Evolutionary conservation across 2,329 filamentous ascomycete genomes (phyloP).

Genomic region (Camillea tinctor): DNA sequence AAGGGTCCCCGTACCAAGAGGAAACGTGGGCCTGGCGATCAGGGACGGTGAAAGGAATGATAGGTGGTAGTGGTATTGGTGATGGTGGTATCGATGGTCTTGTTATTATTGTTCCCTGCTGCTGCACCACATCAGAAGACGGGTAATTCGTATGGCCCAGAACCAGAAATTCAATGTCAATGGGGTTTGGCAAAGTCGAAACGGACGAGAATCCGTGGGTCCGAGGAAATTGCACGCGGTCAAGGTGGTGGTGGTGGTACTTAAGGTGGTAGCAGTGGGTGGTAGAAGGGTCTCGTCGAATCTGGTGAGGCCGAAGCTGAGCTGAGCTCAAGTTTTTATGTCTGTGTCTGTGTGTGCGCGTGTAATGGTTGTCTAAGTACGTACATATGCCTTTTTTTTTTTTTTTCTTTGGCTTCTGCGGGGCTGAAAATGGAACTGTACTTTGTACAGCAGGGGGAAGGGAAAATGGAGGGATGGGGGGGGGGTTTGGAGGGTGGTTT

Average conservation of each 20-base stretch:
- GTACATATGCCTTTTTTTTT: too few relatives aligned
- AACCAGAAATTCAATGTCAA: slow-evolving; percentile 18
- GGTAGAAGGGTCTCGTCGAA: neutral
- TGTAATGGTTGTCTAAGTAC: too few relatives aligned
- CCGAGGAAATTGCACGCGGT: slow-evolving; percentile 16
- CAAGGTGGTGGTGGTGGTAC: slow-evolving; percentile 11
- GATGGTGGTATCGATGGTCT: slow-evolving; percentile 16
- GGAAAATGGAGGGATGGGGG: too few relatives aligned
- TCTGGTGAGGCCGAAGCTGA: neutral
- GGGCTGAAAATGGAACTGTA: neutral
- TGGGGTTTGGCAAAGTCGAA: slow-evolving; percentile 14
- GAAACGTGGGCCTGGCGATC: slow-evolving; percentile 15
- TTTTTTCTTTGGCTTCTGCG: neutral
- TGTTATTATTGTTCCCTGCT: slow-evolving; percentile 5
- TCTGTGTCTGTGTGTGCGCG: too few relatives aligned
- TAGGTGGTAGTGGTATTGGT: slow-evolving; percentile 16
- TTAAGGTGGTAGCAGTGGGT: slow-evolving; percentile 14
- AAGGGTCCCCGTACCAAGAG: slow-evolving; percentile 11
- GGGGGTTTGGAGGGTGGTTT: too few relatives aligned
- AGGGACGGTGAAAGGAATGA: slow-evolving; percentile 17
- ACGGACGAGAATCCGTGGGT: slow-evolving; percentile 15
- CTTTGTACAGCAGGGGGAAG: neutral
- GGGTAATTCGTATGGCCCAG: slow-evolving; percentile 16
- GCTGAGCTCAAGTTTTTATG: neutral
- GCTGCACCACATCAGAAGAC: slow-evolving; percentile 2